Base-by-base conservation (phyloP, 805 yeast species). In the Diddensiella transvaalensis region DNA sequence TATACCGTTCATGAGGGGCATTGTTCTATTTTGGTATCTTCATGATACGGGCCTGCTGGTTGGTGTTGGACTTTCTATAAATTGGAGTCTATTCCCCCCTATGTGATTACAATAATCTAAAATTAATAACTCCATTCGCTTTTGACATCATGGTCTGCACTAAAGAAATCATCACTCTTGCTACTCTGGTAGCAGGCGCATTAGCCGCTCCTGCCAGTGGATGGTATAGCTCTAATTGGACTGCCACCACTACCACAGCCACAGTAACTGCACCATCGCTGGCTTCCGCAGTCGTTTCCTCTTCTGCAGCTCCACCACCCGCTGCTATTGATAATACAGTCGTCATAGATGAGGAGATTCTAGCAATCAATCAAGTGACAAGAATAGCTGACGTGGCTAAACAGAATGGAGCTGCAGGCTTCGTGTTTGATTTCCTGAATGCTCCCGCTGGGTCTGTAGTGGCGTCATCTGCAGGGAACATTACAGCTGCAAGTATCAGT, bases 401-500 rank as follows among this genome's bases (percentile, higher is more conserved):
- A 17, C 15, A 43, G n/a, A 49, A 42, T 18, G 57, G 56, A 4
- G 47, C 46, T 35, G 26, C 15, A n/a, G 33, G 48, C 24, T 54
- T 54, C 46, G 52, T 49, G 22, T 54, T 52, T 50, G 57, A 54
- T 32, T 52, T 54, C 46, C 42, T 30, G 44, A 46, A 51, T 35
- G 47, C 51, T 11, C 49, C 53, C 2, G 40, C 26, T 18, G 49
- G 46, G 2, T 37, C 46, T 13, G 56, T 52, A 8, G 49, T 54
- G 2, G 43, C 45, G 1, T 39, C 48, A 19, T 33, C 29, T 39
- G 55, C 47, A 4, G 51, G 45, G 13, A 49, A 46, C 38, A 46
- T 49, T 22, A 46, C 49, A n/a, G 33, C 49, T 29, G 50, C 53
- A 6, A 46, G 41, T 15, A 50, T 37, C n/a, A 30, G 41, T n/a